Percentiles rank a stretch among this genome's conserved stretches.
phyloP scores from a whole-genome alignment of 2,329 filamentous ascomycete genomes.

The Chaetoscypha palmicola region DNA sequence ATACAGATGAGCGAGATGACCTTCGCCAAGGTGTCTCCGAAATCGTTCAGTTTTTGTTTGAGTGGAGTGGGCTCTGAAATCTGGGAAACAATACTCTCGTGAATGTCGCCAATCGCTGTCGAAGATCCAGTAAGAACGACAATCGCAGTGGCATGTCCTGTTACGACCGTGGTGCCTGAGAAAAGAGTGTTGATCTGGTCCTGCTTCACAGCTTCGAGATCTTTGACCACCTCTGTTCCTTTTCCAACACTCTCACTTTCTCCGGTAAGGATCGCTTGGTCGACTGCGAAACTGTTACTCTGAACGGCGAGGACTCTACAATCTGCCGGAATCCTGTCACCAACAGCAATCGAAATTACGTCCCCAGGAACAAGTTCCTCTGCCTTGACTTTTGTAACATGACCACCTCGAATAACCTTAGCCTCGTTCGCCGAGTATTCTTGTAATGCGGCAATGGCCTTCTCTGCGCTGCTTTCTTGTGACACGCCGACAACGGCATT shows the following conservation, averaged over 20 bases:
- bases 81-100: constrained; percentile 96
- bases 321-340: constrained; percentile 90
- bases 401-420: constrained; percentile 76
- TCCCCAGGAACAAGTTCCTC: constrained; percentile 95
- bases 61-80: constrained; percentile 95
- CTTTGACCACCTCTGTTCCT: constrained; percentile 61
- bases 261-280: constrained; percentile 94
- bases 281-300: constrained; percentile 95
- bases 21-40: constrained; percentile 92
- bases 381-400: constrained; percentile 79
- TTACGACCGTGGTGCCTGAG: constrained; percentile 95
- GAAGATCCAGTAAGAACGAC: constrained; percentile 84
- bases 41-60: constrained; percentile 98
- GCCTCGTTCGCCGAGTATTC: constrained; percentile 99
- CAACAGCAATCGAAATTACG: constrained; percentile 78
- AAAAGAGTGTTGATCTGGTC: constrained; percentile 98
- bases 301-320: constrained; percentile 84
- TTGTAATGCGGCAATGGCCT: constrained; percentile 94
- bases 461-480: constrained; percentile 97
- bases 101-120: constrained; percentile 96
- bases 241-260: constrained; percentile 97
- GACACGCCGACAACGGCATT: constrained; percentile 97
- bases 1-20: constrained; percentile 97
- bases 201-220: constrained; percentile 85
- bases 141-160: constrained; percentile 82